Conservation (phyloP, 2,329 filamentous ascomycete species). For the Colletotrichum trifolii region DNA sequence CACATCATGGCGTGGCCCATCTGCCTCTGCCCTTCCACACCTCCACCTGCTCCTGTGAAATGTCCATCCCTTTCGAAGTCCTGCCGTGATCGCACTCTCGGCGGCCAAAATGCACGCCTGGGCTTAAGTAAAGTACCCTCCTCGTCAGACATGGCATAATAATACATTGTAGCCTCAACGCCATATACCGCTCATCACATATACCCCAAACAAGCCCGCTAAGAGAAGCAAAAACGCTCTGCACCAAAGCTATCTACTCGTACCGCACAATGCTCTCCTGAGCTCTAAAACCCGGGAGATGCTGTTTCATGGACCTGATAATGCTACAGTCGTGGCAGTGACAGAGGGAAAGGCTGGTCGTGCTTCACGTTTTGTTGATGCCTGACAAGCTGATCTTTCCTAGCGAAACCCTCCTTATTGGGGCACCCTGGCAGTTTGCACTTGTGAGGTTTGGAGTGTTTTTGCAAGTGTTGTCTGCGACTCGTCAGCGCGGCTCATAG, state of each 20-base stretch:
- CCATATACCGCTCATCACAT: conserved; percentile 13
- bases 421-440: conserved; percentile 53
- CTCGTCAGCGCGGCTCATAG: conserved; percentile 13
- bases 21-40: too few relatives aligned
- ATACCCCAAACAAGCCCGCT: conserved; percentile 6
- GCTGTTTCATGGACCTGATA: too few relatives aligned
- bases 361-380: conserved; percentile 55
- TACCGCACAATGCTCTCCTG: too few relatives aligned
- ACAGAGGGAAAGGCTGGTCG: conserved; percentile 27
- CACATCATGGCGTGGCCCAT: neutral
- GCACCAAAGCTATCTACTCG: neutral
- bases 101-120: conserved; percentile 13
- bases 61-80: neutral
- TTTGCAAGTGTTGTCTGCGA: conserved; percentile 55
- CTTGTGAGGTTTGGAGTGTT: conserved; percentile 55
- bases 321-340: conserved; percentile 21
- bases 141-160: conserved; percentile 29
- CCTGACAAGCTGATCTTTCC: conserved; percentile 54
- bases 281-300: too few relatives aligned
- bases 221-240: conserved; percentile 3
- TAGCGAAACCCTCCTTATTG: conserved; percentile 55
- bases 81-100: neutral
- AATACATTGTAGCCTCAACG: conserved; percentile 40
- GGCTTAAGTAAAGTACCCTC: conserved; percentile 18
- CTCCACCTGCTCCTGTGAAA: too few relatives aligned